These are phyloP conservation scores for Cyberlindnera lachancei DNA, from an alignment of 805 yeast genomes.

Conservation along the genomic window DNA sequence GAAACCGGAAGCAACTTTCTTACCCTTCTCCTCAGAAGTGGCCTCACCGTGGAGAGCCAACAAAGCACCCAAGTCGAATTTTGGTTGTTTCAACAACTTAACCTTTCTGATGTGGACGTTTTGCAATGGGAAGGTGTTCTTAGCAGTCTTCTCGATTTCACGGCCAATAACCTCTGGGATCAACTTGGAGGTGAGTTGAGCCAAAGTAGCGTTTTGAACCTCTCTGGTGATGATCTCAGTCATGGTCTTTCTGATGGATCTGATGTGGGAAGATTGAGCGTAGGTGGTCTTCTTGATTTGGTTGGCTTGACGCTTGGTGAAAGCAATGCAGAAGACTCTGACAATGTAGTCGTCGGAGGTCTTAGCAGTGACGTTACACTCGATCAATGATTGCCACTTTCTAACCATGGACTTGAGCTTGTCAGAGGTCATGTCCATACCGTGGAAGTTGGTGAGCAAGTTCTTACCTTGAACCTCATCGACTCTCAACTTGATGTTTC, in stretches of 20 bases:
- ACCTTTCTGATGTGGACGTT: slow-evolving; percentile 99
- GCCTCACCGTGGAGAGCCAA: slow-evolving; percentile 97
- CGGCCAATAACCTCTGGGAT: slow-evolving; percentile 98
- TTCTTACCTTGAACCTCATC: slow-evolving; percentile 99
- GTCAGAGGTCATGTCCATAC: slow-evolving; percentile 96
- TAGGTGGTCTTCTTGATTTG: slow-evolving; percentile 96
- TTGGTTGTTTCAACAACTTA: slow-evolving; percentile 97
- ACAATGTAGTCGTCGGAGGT: slow-evolving; percentile 96
- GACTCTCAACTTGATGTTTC: slow-evolving; percentile 95
- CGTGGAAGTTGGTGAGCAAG: slow-evolving; percentile 99
- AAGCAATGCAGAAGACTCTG: slow-evolving; percentile 94
- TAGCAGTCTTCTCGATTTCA: slow-evolving; percentile 95
- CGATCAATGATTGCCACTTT: slow-evolving; percentile 98
- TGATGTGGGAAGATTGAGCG: slow-evolving; percentile 96
- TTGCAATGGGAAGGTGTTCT: slow-evolving; percentile 93
- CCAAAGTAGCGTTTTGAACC: slow-evolving; percentile 88
- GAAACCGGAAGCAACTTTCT: slow-evolving; percentile 87
- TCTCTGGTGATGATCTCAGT: slow-evolving; percentile 93
- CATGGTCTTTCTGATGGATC: slow-evolving; percentile 81
- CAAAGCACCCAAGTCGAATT: slow-evolving; percentile 95
- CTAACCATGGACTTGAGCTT: slow-evolving; percentile 96
- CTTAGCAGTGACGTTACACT: slow-evolving; percentile 97
- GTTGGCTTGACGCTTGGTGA: slow-evolving; percentile 96
- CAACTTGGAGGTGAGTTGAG: slow-evolving; percentile 95
- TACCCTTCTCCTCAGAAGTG: slow-evolving; percentile 91